Base-by-base conservation (phyloP, 2,329 filamentous ascomycete genomes). In the Furcasterigmium sp. region DNA sequence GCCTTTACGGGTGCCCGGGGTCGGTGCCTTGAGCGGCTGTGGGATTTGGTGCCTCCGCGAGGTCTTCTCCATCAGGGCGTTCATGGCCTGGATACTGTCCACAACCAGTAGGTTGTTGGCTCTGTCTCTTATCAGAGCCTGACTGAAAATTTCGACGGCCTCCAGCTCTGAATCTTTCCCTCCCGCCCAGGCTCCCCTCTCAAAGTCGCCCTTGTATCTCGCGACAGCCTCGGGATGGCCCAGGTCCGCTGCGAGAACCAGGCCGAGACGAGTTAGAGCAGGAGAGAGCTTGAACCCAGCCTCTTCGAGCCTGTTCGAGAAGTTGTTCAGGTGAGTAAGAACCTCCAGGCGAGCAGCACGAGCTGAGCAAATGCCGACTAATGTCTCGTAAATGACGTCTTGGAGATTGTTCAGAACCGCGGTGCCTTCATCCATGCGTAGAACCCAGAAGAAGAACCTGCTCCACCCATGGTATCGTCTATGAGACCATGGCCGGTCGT, bases 301-400 rank as follows among this genome's bases (percentile, higher is more conserved):
- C 8, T 46, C 46, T 4, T 57, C 51, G 9, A 69, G 51, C 35
- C 57, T 60, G 35, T 65, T 54, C 20, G 56, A 51, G 13, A 73
- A 42, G 46, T 71, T 69, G 42, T 70, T 67, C 19, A 74, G 49
- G 39, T 73, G 61, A 1, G 54, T 47, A 30, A 73, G 52, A 17
- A 65, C 46, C 11, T 59, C 58, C 18, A 61, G 58, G 23, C 7
- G 23, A 11, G 23, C 23, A 7, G 23, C 7, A 45, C 39, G 38
- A n/a, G 65, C 47, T 3, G 57, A 57, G 3, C 44, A 47, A 35
- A 60, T 54, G 1, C 44, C 32, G 23, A 37, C n/a, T 8, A 65
- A 39, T 10, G 49, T 49, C 26, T 46, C 25, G 11, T 38, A 30
- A 13, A 62, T 30, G 15, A 58, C 44, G 13, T 20, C 21, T 11